Base-by-base conservation (phyloP, 495 filamentous ascomycete species). In the Penicillium canescens region DNA sequence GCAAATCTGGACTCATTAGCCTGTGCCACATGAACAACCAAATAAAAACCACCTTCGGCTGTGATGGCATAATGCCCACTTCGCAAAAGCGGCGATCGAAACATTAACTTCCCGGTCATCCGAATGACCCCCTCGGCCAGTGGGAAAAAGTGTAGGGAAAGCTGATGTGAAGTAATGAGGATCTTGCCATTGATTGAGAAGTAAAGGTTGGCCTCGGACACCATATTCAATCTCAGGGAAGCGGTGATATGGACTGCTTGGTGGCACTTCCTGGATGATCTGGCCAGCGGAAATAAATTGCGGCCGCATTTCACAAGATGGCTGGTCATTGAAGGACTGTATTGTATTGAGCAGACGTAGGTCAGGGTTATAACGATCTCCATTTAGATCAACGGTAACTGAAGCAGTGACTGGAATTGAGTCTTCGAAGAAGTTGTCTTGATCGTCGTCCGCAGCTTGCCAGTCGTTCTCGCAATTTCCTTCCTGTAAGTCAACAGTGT, bases 61-160 rank as follows among this genome's bases (percentile, higher is more conserved):
- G 20, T 59, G 56, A 34, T 59, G 56, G 31, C 34, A 1, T 13
- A 59, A 34, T n/a, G 56, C 48, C 56, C 48, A 63, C 6, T 59
- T 16, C 0, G 39, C 34, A 33, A 54, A 54, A n/a, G 52, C 13
- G 5, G 2, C 24, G 3, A 56, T 13, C 6, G 55, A 63, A 1
- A 63, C 44, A 14, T 47, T 9, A 4, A 50, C 7, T 34, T 7
- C 0, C 13, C 56, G 52, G 2, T 52, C 24, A 10, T 63, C 56
- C 5, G 55, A 41, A 55, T 63, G 60, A n/a, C 55, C 60, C 1
- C 60, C 48, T 36, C 56, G 24, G 3, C 60, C 60, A 10, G 20
- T 9, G 8, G 60, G 60, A 31, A 63, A 63, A 8, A 59, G 38
- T 4, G 56, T 56, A 0, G 56, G 60, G 23, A 63, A 63, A 13